Percentiles rank a stretch among this genome's conserved stretches.
phyloP scores from a whole-genome alignment of 805 yeast genomes.

The Candida tallmaniae region DNA sequence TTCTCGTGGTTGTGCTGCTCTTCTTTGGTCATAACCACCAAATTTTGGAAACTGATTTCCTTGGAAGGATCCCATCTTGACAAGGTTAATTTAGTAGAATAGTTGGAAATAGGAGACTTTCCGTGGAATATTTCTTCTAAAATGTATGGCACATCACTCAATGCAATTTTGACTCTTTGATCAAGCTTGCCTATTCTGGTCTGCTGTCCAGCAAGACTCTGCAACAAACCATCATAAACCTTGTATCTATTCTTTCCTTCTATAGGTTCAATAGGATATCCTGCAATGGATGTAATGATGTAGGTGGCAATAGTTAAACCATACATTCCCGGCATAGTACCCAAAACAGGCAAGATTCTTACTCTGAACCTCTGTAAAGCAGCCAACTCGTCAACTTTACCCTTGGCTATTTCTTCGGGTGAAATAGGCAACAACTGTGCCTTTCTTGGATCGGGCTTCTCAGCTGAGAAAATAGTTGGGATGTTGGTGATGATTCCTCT shows the following conservation, averaged over 20 bases:
- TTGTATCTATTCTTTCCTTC: constrained; percentile 88
- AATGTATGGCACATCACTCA: constrained; percentile 73
- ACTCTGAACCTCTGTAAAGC: constrained; percentile 89
- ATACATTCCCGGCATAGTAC: constrained; percentile 96
- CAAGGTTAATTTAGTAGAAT: constrained; percentile 71
- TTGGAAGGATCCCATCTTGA: constrained; percentile 78
- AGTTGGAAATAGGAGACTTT: constrained; percentile 82
- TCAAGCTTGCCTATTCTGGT: constrained; percentile 68
- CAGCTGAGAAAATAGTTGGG: constrained; percentile 88
- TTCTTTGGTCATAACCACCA: constrained; percentile 83
- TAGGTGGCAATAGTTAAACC: constrained; percentile 88
- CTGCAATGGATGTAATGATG: constrained; percentile 72
- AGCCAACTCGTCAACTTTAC: constrained; percentile 80
- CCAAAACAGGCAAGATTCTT: constrained; percentile 90
- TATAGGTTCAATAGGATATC: constrained; percentile 85
- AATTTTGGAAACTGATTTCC: constrained; percentile 68
- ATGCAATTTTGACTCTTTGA: constrained; percentile 70
- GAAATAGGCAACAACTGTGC: constrained; percentile 83
- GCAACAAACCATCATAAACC: constrained; percentile 77
- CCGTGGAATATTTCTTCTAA: constrained; percentile 93
- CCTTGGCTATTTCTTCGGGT: constrained; percentile 74
- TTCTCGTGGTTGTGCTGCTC: constrained; percentile 81
- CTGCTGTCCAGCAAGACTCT: constrained; percentile 83
- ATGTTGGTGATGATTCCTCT: constrained; percentile 73
- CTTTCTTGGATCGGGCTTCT: constrained; percentile 94